These are phyloP conservation scores for Lupinus albus DNA, from an alignment of 306 rosid species.

Conservation along the genomic window DNA sequence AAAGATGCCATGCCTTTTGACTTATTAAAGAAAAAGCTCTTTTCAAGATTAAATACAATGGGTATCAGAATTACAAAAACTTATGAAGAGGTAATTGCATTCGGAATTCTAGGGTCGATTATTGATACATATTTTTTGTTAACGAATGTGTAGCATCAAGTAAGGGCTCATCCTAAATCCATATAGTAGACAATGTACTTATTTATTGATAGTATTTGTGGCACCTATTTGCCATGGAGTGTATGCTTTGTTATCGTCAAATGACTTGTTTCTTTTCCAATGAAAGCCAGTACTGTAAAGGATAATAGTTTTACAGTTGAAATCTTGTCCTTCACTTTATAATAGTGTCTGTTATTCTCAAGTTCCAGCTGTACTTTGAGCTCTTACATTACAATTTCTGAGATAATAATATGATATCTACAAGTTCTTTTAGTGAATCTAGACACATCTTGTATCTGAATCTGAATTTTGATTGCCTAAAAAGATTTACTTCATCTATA, in stretches of 20 bases:
- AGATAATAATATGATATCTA: constrained; percentile 21
- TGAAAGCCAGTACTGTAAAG: not conserved
- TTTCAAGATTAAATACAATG: constrained; percentile 80
- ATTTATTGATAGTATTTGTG: too few relatives aligned
- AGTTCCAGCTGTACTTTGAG: constrained; percentile 19
- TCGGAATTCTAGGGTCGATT: constrained; percentile 35
- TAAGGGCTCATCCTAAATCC: not conserved
- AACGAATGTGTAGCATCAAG: not conserved
- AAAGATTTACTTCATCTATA: constrained; percentile 22
- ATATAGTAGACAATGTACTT: too few relatives aligned
- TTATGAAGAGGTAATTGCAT: constrained; percentile 79
- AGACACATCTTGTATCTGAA: constrained; percentile 24
- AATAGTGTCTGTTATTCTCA: constrained; percentile 5
- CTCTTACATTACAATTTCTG: constrained; percentile 26
- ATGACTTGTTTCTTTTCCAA: constrained; percentile 1
- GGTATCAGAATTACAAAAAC: constrained; percentile 74
- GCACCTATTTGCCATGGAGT: too few relatives aligned
- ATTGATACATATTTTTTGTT: constrained; percentile 1
- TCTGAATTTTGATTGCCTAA: constrained; percentile 28
- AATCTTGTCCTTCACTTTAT: constrained; percentile 23
- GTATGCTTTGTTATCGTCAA: not conserved
- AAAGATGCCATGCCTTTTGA: constrained; percentile 96
- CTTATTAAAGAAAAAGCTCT: constrained; percentile 81
- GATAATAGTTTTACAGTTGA: constrained; percentile 26
- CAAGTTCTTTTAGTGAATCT: constrained; percentile 30